Evolutionary conservation across 768 basidiomycete genomes (phyloP).

Genomic region (Ramaria sp.): DNA sequence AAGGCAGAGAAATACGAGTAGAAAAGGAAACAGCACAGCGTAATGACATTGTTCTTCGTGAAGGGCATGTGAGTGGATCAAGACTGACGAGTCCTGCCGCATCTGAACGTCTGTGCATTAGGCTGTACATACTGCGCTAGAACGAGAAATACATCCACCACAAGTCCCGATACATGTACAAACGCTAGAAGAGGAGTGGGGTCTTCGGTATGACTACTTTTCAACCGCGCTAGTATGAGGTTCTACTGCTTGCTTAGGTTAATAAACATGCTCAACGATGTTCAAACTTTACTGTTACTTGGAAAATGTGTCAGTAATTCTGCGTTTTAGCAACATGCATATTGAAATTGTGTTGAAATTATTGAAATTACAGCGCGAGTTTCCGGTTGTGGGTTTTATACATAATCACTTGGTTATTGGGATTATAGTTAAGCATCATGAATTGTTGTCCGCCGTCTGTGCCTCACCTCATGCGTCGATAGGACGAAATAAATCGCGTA

Average conservation of each 20-base stretch:
- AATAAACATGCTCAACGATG: constrained; percentile 56
- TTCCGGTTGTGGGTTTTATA: constrained; percentile 74
- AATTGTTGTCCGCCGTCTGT: constrained; percentile 11
- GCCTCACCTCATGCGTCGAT: background rate
- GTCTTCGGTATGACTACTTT: constrained; percentile 41
- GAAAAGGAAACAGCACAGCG: constrained; percentile 34
- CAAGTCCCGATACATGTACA: constrained; percentile 39
- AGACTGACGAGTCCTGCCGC: background rate
- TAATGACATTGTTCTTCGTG: constrained; percentile 44
- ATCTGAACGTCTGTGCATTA: constrained; percentile 16
- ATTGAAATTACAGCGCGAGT: constrained; percentile 47
- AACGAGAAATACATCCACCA: constrained; percentile 56
- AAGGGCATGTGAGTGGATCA: constrained; percentile 40
- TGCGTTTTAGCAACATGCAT: background rate
- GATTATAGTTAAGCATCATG: constrained; percentile 44
- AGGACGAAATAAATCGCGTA: constrained; percentile 43
- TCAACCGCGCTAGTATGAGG: background rate
- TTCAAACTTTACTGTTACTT: constrained; percentile 39
- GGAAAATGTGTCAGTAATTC: constrained; percentile 39
- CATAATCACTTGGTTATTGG: constrained; percentile 58
- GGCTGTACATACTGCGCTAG: constrained; percentile 69
- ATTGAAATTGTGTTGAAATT: no score
- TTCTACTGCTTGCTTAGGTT: constrained; percentile 33
- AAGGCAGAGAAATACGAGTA: constrained; percentile 52
- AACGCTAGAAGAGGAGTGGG: constrained; percentile 67